Percentiles rank a stretch among this genome's conserved stretches.
phyloP scores from a whole-genome alignment of 2,329 filamentous ascomycete genomes.

The Geoglossum cookeanum region DNA sequence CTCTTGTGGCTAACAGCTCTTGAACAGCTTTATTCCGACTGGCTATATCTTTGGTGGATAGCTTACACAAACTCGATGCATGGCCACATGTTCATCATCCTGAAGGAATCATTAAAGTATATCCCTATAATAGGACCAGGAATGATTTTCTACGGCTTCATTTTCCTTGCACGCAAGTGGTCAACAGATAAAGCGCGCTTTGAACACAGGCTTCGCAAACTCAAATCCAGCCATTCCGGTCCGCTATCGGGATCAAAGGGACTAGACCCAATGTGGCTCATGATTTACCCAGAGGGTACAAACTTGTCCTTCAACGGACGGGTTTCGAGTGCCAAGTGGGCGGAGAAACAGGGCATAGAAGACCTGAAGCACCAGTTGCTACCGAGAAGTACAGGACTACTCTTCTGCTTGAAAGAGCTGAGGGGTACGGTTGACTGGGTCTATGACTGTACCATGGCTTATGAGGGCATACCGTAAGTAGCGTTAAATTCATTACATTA shows the following conservation, averaged over 20 bases:
- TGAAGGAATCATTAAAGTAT: constrained; percentile 71
- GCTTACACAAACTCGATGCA: constrained; percentile 74
- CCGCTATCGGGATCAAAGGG: constrained; percentile 35
- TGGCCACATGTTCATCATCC: constrained; percentile 73
- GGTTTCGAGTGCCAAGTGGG: constrained; percentile 53
- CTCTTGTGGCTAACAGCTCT: neutral
- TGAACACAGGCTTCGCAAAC: constrained; percentile 50
- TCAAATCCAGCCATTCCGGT: constrained; percentile 39
- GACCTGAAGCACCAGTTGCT: constrained; percentile 59
- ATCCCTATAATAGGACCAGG: constrained; percentile 64
- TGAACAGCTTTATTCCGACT: constrained; percentile 60
- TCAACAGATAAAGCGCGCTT: constrained; percentile 58
- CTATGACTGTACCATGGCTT: constrained; percentile 88
- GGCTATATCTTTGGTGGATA: constrained; percentile 87
- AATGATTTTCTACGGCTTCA: constrained; percentile 76
- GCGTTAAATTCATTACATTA: neutral
- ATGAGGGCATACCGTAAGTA: constrained; percentile 79
- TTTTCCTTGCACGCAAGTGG: constrained; percentile 85
- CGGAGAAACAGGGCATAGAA: constrained; percentile 51
- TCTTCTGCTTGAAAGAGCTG: constrained; percentile 61
- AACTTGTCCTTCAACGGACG: constrained; percentile 56
- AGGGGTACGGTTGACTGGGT: constrained; percentile 59
- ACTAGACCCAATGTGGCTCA: constrained; percentile 70
- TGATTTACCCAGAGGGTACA: constrained; percentile 76
- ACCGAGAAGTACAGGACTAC: constrained; percentile 62